Percentiles rank a stretch among this genome's conserved stretches.
phyloP scores from a whole-genome alignment of 208 protist genomes.

The Endotrypanum monterogeii region DNA sequence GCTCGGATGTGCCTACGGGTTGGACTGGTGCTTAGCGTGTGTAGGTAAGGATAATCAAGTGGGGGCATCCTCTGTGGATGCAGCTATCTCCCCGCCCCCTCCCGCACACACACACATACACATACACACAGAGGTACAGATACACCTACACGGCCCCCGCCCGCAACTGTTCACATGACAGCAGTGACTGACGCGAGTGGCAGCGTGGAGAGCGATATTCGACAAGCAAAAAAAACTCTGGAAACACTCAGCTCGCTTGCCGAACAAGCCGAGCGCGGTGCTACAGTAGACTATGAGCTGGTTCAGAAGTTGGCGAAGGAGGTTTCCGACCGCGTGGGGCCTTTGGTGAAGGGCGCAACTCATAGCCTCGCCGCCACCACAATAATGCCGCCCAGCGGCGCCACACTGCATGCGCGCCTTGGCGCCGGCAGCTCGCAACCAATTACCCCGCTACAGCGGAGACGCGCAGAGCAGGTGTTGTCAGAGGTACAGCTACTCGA shows the following conservation, averaged over 20 bases:
- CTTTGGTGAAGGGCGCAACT: conserved; percentile 35
- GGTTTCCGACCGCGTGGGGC: conserved; percentile 26
- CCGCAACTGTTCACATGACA: not conserved
- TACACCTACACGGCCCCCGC: too few relatives aligned
- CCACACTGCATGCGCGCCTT: conserved; percentile 18
- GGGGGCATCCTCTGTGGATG: too few relatives aligned
- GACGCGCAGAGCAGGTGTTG: conserved; percentile 61
- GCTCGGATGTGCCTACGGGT: too few relatives aligned
- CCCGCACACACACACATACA: too few relatives aligned
- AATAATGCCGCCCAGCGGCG: conserved; percentile 6
- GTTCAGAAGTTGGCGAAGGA: conserved; percentile 24
- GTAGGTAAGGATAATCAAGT: too few relatives aligned
- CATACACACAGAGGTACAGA: too few relatives aligned
- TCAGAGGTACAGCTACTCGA: conserved; percentile 67
- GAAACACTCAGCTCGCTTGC: conserved; percentile 35
- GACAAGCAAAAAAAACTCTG: conserved; percentile 48
- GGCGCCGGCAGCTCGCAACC: conserved; percentile 10
- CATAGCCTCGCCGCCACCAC: conserved; percentile 20
- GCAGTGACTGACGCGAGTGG: conserved; percentile 7
- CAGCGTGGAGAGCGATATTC: conserved; percentile 49
- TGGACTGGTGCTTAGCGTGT: too few relatives aligned
- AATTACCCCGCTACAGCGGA: conserved; percentile 63
- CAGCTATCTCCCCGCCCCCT: too few relatives aligned
- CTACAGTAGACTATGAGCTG: conserved; percentile 25
- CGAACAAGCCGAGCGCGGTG: conserved; percentile 55